Evolutionary conservation across 2,329 filamentous ascomycete species (phyloP), one percentile per base, ranked within the genome.

Genomic region (Monilinia fructicola): DNA sequence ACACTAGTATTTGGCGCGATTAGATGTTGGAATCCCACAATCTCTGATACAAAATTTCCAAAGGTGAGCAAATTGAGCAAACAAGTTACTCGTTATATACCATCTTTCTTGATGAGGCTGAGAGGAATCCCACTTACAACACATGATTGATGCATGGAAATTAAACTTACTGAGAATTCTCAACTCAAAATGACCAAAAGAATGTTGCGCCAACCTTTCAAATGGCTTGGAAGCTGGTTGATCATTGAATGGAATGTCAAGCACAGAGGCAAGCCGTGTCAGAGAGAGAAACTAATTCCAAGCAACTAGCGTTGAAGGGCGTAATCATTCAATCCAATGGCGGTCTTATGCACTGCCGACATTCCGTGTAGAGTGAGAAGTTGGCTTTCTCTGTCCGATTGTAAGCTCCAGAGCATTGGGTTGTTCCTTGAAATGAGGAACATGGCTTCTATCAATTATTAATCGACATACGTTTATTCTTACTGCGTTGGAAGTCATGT

Each of bases 281-380:
- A 48, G 9, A 48, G 23, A 50, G 50, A 38, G 26, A 48, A 64
- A 23, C 26, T 26, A 16, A 12, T n/a, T n/a, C n/a, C 61, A 55
- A 35, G 14, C 50, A 50, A 64, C 23, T 64, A 14, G 61, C 50
- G 23, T 55, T 31, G 12, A 44, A 54, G 38, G 23, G 21, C 50
- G 38, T 52, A 64, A 55, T 46, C 38, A 38, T 14, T 31, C 4
- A n/a, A 64, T 40, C 38, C 14, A 64, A 55, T 48, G 4, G 38
- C 21, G 9, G 28, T 23, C 12, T 4, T 35, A 44, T 42, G 23
- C 26, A 54, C 46, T 28, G 60, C 38, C 61, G 61, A 38, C 26
- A 31, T 54, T 42, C 26, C 50, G 18, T 14, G 38, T 40, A 55
- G 21, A 59, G 42, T 46, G 55, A 44, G 38, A 40, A n/a, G n/a